These are phyloP conservation scores for Schizophyllum amplum DNA, from an alignment of 1,284 basidiomycete species.

Conservation along the genomic window DNA sequence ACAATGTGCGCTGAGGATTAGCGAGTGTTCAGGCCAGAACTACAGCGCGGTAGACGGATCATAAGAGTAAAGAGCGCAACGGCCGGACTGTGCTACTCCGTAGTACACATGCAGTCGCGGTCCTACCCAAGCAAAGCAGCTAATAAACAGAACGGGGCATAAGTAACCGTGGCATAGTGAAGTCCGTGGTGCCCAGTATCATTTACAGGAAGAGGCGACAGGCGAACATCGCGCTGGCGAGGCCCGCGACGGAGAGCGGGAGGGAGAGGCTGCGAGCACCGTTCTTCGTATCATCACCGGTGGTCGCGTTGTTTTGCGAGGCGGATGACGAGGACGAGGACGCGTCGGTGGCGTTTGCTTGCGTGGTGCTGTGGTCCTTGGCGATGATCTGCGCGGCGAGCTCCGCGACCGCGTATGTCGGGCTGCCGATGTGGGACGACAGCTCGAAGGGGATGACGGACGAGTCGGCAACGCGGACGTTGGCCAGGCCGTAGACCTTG, in stretches of 20 bases:
- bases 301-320: background rate
- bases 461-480: background rate
- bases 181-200: background rate
- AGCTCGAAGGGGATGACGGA: background rate
- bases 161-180: background rate
- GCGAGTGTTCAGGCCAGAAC: background rate
- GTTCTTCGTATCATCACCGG: background rate
- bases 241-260: conserved; percentile 38
- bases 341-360: background rate
- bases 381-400: conserved; percentile 52
- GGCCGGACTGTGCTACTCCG: background rate
- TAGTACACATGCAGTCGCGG: background rate
- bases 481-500: background rate
- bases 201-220: background rate
- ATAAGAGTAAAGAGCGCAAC: background rate
- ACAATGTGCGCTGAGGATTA: background rate
- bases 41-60: background rate
- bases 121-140: background rate
- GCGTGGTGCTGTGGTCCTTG: background rate
- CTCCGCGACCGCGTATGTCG: conserved; percentile 5
- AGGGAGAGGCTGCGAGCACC: conserved; percentile 15
- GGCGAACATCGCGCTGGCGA: background rate
- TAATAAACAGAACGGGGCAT: background rate
- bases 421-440: background rate
- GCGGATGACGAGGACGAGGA: background rate